These are phyloP conservation scores for Neospermospora avenae DNA, from an alignment of 2,329 filamentous ascomycete species.

Conservation along the genomic window DNA sequence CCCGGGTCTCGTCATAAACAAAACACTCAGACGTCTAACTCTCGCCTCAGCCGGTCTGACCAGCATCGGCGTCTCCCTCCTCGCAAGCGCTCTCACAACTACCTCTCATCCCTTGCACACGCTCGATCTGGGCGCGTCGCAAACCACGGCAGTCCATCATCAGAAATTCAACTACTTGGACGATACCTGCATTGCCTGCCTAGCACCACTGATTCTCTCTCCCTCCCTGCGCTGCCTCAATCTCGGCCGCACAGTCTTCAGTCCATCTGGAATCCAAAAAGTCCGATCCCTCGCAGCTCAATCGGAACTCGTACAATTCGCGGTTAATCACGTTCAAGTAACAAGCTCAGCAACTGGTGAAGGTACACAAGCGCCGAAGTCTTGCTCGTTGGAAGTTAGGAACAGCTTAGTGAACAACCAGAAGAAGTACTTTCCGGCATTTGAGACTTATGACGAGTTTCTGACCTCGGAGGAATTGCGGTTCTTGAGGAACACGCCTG, in stretches of 20 bases:
- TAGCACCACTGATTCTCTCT: not conserved
- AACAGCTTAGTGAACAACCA: not conserved
- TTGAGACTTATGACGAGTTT: not conserved
- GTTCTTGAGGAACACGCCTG: not conserved
- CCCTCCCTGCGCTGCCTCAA: not conserved
- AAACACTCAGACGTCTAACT: not conserved
- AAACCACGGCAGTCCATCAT: not conserved
- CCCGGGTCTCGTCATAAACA: not conserved
- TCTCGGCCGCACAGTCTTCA: not conserved
- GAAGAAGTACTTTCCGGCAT: not conserved
- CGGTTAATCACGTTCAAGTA: not conserved
- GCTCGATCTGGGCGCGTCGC: not conserved
- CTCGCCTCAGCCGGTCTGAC: not conserved
- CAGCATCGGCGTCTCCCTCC: not conserved
- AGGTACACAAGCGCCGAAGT: not conserved
- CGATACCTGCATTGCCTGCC: not conserved
- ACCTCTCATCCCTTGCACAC: not conserved
- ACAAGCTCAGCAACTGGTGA: not conserved
- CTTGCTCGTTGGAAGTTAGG: not conserved
- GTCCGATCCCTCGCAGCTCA: not conserved
- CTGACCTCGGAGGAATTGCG: not conserved
- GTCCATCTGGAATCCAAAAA: not conserved
- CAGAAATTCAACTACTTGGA: not conserved
- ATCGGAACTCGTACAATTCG: not conserved
- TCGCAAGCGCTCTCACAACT: not conserved